Evolutionary conservation across 495 filamentous ascomycete species (phyloP).

Genomic region (Pseudoneurospora amorphoporcata): DNA sequence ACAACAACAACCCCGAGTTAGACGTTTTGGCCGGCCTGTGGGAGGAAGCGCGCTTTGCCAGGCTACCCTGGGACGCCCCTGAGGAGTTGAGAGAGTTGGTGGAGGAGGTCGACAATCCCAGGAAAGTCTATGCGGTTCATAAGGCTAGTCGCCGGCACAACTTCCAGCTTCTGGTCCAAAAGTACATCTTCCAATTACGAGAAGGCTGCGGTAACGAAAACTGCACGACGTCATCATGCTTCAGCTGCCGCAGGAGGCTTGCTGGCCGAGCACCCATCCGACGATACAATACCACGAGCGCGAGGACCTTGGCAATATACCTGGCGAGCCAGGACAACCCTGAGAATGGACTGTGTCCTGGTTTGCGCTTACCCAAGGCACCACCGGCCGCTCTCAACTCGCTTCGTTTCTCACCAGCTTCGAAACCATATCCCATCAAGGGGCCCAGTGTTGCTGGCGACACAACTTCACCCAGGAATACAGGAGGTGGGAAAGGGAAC

Average conservation of each 20-base stretch:
- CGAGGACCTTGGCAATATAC: constrained; percentile 67
- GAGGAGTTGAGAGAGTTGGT: constrained; percentile 38
- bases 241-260: constrained; percentile 59
- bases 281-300: constrained; percentile 57
- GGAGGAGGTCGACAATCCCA: constrained; percentile 42
- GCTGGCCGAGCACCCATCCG: constrained; percentile 57
- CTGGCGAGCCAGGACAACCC: constrained; percentile 74
- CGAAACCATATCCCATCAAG: constrained; percentile 13
- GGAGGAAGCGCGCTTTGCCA: constrained; percentile 40
- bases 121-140: constrained; percentile 40
- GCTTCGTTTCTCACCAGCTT: constrained; percentile 25
- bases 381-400: constrained; percentile 30
- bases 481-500: neutral
- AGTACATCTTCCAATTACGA: constrained; percentile 72
- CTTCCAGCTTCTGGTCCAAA: constrained; percentile 45
- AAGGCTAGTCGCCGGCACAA: constrained; percentile 41
- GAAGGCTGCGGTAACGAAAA: constrained; percentile 62
- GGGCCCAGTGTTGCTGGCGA: neutral
- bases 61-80: constrained; percentile 42
- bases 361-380: constrained; percentile 26
- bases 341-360: constrained; percentile 60
- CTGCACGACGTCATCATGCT: constrained; percentile 72
- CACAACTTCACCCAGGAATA: constrained; percentile 2
- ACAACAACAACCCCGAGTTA: constrained; percentile 8
- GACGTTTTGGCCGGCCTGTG: constrained; percentile 39